Conservation (phyloP, 345 rosid genomes). For the Anastatica hierochuntica region DNA sequence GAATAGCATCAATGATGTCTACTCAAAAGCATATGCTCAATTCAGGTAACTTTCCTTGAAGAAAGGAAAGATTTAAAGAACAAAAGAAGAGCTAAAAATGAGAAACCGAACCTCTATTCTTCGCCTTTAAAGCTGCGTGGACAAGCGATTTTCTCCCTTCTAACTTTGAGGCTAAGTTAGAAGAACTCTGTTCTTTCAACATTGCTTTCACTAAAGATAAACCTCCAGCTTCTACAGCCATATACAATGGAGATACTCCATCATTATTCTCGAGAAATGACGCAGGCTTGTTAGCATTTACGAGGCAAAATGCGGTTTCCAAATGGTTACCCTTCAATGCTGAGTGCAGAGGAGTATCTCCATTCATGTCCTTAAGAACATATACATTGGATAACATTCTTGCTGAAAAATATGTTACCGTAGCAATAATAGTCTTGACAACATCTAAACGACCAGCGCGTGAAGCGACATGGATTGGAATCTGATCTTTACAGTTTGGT, state of each 20-base stretch:
- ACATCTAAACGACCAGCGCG: background rate
- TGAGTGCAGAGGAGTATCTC: conserved; percentile 22
- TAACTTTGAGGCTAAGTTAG: background rate
- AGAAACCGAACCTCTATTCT: background rate
- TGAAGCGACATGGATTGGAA: conserved; percentile 17
- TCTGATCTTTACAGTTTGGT: background rate
- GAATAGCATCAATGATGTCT: background rate
- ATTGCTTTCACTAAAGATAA: background rate
- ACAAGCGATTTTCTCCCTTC: conserved; percentile 5
- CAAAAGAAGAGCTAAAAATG: no score
- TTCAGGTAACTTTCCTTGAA: no score
- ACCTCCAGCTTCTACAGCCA: conserved; percentile 3
- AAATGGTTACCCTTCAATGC: background rate
- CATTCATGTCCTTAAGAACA: background rate
- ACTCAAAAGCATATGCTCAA: no score
- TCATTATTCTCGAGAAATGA: background rate
- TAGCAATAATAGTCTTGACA: background rate
- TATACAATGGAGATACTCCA: conserved; percentile 3
- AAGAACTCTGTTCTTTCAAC: background rate
- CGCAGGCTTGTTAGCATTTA: background rate
- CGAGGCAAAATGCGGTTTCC: background rate
- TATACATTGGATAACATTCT: background rate
- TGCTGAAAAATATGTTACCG: background rate
- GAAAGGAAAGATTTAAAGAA: no score
- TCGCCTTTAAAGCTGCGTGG: background rate